Base-by-base conservation (phyloP, 208 protist species). In the Crithidia acanthocephali region DNA sequence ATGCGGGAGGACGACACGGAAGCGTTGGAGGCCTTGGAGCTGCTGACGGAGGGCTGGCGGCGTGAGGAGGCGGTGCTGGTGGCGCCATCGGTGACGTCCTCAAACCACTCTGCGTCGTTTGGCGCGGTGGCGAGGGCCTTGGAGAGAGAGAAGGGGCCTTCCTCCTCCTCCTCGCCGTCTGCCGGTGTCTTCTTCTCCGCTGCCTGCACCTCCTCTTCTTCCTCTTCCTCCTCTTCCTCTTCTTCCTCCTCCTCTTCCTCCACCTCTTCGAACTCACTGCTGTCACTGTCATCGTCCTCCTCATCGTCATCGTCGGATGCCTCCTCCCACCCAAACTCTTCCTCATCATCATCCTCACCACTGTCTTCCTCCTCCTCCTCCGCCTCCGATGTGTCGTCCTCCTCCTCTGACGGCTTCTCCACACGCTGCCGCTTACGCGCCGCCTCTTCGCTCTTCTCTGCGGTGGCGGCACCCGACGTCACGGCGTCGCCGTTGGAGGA, bases 1-100 rank as follows among this genome's bases (percentile, higher is more conserved):
- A 96, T 80, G 23, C 90, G 87, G 3, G 70, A 65, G 16, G 87
- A 81, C 0, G 88, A 77, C 15, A 91, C 66, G 9, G 87, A 87
- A 0, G 74, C 61, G 15, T 55, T 68, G 2, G 79, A 81, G 0
- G 70, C 65, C 51, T 75, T 83, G 22, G 81, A 84, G 64, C 79
- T 80, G 2, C 74, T 50, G 25, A 73, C 25, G 22, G 88, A 86
- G 10, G 78, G 23, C 22, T 77, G 65, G 20, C 64, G 75, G 51
- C 13, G 64, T 16, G 74, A 81, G 52, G 69, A 70, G 25, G 51
- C 55, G 13, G 35, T 67, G 47, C 55, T 74, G 18, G 59, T 58
- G 1, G 58, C 52, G 23, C 44, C 33, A 27, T 76, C 56, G 6
- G 71, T 66, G 25, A 84, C 63, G 59, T 93, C 88, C 60, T 94